Conservation (phyloP, 768 basidiomycete species). For the Psilocybe sp. region DNA sequence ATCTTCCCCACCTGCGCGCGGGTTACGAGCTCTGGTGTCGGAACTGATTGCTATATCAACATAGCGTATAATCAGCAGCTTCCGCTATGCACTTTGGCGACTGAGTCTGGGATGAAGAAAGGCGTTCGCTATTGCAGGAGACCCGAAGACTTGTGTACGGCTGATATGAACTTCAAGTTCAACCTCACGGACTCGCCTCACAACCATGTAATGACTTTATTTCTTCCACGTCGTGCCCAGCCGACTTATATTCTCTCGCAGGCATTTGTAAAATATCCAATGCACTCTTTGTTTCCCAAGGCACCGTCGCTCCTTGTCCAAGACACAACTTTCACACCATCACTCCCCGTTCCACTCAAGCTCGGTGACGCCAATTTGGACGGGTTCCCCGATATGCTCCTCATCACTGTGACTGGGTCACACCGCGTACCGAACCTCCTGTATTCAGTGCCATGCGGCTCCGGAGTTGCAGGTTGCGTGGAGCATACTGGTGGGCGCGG, state of each 20-base stretch:
- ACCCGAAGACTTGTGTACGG: conserved; percentile 77
- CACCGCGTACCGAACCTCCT: conserved; percentile 58
- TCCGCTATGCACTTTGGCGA: conserved; percentile 66
- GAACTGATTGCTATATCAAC: conserved; percentile 77
- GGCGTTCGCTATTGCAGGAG: conserved; percentile 63
- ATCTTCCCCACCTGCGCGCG: conserved; percentile 82
- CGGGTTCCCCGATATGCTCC: conserved; percentile 87
- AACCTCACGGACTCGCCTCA: conserved; percentile 50
- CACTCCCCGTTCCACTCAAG: conserved; percentile 74
- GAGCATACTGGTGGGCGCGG: conserved; percentile 54
- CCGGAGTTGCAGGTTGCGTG: conserved; percentile 56
- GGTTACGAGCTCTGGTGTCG: conserved; percentile 71
- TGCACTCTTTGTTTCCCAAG: conserved; percentile 56
- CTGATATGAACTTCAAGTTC: conserved; percentile 80
- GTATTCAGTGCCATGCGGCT: conserved; percentile 59
- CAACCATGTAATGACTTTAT: conserved; percentile 43
- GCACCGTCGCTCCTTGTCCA: conserved; percentile 62
- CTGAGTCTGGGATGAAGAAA: conserved; percentile 45
- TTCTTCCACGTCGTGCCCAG: not conserved
- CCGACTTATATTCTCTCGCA: conserved; percentile 23
- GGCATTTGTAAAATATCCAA: conserved; percentile 66
- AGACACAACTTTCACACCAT: conserved; percentile 62
- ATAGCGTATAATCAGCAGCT: conserved; percentile 94
- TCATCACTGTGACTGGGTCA: conserved; percentile 44
- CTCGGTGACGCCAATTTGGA: conserved; percentile 91